phyloP scores from a whole-genome alignment of 345 rosid species.

The Camelina sativa region DNA sequence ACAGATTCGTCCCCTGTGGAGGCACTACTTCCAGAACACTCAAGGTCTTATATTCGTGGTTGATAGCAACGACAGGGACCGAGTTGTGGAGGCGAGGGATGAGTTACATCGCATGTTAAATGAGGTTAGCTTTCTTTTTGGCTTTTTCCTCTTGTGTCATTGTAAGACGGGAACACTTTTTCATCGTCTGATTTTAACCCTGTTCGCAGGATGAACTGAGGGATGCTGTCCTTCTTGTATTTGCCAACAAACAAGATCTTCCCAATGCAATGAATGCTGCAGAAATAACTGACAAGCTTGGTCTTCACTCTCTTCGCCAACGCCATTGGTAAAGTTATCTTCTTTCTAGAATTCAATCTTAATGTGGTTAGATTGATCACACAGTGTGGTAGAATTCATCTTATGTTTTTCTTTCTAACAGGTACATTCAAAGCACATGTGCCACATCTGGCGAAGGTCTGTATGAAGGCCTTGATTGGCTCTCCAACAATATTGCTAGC shows the following conservation, averaged over 20 bases:
- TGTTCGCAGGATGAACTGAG: slow-evolving; percentile 73
- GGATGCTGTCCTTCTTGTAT: slow-evolving; percentile 87
- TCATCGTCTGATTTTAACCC: neutral
- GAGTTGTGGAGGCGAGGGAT: slow-evolving; percentile 77
- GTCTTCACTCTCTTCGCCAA: slow-evolving; percentile 90
- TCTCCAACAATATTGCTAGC: slow-evolving; percentile 76
- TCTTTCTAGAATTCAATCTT: neutral
- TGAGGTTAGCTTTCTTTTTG: slow-evolving; percentile 50
- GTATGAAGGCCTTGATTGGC: slow-evolving; percentile 88
- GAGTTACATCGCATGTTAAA: slow-evolving; percentile 78
- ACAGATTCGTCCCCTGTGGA: slow-evolving; percentile 84
- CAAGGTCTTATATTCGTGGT: slow-evolving; percentile 81
- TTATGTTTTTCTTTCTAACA: slow-evolving; percentile 34
- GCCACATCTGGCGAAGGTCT: slow-evolving; percentile 88
- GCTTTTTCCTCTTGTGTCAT: slow-evolving; percentile 4
- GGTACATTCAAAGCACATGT: slow-evolving; percentile 89
- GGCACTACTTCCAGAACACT: slow-evolving; percentile 84
- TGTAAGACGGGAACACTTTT: slow-evolving; percentile 7
- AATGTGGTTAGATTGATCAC: slow-evolving; percentile 11
- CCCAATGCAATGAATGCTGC: slow-evolving; percentile 97
- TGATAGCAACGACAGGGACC: slow-evolving; percentile 81
- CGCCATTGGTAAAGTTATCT: slow-evolving; percentile 73
- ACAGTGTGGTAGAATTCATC: neutral
- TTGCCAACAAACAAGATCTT: slow-evolving; percentile 95
- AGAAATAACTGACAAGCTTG: slow-evolving; percentile 93